phyloP scores from a whole-genome alignment of 2,329 filamentous ascomycete species.

The Bipolaris victoriae region DNA sequence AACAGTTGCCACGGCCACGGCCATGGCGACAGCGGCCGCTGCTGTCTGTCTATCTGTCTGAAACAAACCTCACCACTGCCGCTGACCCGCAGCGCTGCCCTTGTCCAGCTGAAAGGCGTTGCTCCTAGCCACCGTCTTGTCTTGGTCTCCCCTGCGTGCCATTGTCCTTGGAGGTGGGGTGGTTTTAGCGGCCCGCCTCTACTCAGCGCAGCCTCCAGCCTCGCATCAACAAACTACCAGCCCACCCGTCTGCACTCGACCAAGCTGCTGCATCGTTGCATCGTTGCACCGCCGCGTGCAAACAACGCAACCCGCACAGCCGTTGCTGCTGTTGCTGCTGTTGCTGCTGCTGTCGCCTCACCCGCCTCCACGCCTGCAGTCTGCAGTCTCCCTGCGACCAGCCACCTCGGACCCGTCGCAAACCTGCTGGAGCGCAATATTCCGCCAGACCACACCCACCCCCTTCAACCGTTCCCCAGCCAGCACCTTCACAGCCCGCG shows the following conservation, averaged over 20 bases:
- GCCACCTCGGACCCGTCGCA: slow-evolving; percentile 17
- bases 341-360: slow-evolving; percentile 24
- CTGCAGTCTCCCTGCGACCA: slow-evolving; percentile 24
- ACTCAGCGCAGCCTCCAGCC: slow-evolving; percentile 17
- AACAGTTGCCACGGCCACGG: slow-evolving; percentile 36
- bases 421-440: slow-evolving; percentile 7
- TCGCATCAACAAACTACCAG: slow-evolving; percentile 17
- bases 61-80: slow-evolving; percentile 32
- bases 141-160: slow-evolving; percentile 3
- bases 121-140: slow-evolving; percentile 14
- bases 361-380: slow-evolving; percentile 23
- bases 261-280: background rate
- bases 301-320: slow-evolving; percentile 41
- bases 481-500: slow-evolving; percentile 6
- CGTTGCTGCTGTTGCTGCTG: slow-evolving; percentile 32
- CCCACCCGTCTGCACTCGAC: slow-evolving; percentile 1
- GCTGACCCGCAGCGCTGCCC: slow-evolving; percentile 14
- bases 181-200: slow-evolving; percentile 15
- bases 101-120: slow-evolving; percentile 19
- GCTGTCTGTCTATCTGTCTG: slow-evolving; percentile 23
- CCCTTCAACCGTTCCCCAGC: slow-evolving; percentile 9
- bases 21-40: slow-evolving; percentile 38
- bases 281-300: slow-evolving; percentile 30
- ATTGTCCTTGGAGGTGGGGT: slow-evolving; percentile 32
- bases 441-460: slow-evolving; percentile 2